Percentiles rank a stretch among this genome's conserved stretches.
These are phyloP conservation scores for Eucalyptus pauciflora DNA, from an alignment of 345 rosid species.

Conservation along the genomic window DNA sequence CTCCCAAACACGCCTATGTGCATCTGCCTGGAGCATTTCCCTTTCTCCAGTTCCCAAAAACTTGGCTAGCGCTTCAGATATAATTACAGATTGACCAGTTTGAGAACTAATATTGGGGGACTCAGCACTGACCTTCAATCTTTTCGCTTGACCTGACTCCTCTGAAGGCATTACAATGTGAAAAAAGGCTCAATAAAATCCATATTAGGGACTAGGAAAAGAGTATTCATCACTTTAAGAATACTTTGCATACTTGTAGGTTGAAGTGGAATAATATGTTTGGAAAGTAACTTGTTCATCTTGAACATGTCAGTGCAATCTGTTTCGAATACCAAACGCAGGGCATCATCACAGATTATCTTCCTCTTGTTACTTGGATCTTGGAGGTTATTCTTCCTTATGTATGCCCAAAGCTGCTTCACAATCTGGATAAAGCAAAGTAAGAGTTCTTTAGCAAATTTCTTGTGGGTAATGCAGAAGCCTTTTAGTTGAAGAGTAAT, in stretches of 20 bases:
- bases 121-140: slow-evolving; percentile 52
- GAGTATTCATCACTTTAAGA: neutral
- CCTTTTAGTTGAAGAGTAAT: neutral
- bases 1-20: slow-evolving; percentile 61
- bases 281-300: slow-evolving; percentile 91
- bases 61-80: slow-evolving; percentile 79
- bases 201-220: neutral
- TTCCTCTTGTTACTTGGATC: slow-evolving; percentile 97
- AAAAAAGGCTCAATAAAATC: neutral
- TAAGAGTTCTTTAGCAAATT: neutral
- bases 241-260: slow-evolving; percentile 48
- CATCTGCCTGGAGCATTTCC: slow-evolving; percentile 55
- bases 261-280: slow-evolving; percentile 80
- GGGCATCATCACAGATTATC: slow-evolving; percentile 90
- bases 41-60: slow-evolving; percentile 58
- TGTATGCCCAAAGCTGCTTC: slow-evolving; percentile 95
- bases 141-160: slow-evolving; percentile 68
- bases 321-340: slow-evolving; percentile 84
- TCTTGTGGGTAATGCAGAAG: neutral
- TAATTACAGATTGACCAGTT: slow-evolving; percentile 26
- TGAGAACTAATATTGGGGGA: slow-evolving; percentile 29
- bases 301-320: slow-evolving; percentile 99
- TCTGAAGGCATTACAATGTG: slow-evolving; percentile 20
- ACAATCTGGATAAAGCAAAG: slow-evolving; percentile 47
- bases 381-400: slow-evolving; percentile 94